These are phyloP conservation scores for Cucumis melo DNA, from an alignment of 306 rosid species.

Conservation along the genomic window DNA sequence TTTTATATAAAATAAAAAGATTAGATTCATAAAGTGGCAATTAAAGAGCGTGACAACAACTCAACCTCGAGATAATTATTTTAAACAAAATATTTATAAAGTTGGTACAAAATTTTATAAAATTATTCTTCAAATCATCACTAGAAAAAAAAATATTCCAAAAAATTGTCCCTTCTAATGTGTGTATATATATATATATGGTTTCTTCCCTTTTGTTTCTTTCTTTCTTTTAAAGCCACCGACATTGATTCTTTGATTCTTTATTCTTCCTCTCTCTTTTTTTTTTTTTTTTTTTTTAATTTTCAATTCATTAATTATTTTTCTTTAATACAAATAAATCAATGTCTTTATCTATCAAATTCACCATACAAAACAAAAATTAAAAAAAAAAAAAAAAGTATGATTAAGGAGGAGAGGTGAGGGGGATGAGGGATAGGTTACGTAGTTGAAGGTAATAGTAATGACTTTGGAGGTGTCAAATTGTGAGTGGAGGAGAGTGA, in stretches of 20 bases:
- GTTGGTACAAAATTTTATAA: no score
- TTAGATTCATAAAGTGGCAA: neutral
- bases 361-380: no score
- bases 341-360: no score
- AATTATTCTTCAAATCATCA: neutral
- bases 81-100: neutral
- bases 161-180: neutral
- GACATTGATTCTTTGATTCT: neutral
- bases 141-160: neutral
- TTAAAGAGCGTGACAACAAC: conserved; percentile 1
- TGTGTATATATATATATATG: neutral
- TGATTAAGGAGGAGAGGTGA: no score
- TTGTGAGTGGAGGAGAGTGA: neutral
- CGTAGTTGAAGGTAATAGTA: no score
- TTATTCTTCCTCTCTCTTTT: no score
- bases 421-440: no score
- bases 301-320: neutral
- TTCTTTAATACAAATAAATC: no score
- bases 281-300: neutral
- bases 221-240: neutral
- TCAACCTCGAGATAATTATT: neutral
- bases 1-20: neutral
- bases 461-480: no score
- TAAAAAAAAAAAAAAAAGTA: no score
- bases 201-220: neutral